Evolutionary conservation across 129 eudicot genomes (phyloP).

Genomic region (Flaveria brownii): DNA sequence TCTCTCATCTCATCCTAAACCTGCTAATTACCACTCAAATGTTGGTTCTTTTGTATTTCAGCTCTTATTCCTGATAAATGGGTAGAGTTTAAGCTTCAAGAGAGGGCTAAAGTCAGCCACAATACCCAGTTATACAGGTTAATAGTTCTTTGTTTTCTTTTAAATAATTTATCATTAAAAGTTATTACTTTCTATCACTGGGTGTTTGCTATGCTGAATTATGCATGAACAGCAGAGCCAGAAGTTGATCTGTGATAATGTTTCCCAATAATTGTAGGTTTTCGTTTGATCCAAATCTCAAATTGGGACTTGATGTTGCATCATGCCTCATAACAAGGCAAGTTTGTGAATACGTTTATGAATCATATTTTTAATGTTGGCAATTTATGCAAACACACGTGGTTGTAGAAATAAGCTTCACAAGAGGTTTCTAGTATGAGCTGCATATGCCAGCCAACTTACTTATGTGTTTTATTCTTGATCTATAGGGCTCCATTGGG

Average conservation of each 20-base stretch:
- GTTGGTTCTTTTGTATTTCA: slow-evolving; percentile 41
- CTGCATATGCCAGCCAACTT: slow-evolving; percentile 7
- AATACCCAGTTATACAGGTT: slow-evolving; percentile 91
- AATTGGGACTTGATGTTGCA: slow-evolving; percentile 91
- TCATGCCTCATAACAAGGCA: slow-evolving; percentile 94
- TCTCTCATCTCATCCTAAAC: too few species aligned
- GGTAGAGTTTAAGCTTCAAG: slow-evolving; percentile 88
- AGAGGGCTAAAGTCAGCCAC: slow-evolving; percentile 90
- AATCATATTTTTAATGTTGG: not conserved
- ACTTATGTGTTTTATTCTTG: slow-evolving; percentile 9
- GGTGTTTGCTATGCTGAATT: not conserved
- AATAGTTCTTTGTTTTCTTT: slow-evolving; percentile 11
- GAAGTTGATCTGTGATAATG: slow-evolving; percentile 16
- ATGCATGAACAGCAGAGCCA: not conserved
- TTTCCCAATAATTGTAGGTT: slow-evolving; percentile 57
- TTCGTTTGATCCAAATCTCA: slow-evolving; percentile 80
- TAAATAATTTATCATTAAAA: slow-evolving; percentile 4
- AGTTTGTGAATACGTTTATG: slow-evolving; percentile 7
- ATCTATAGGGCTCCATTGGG: slow-evolving; percentile 72
- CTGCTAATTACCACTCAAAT: slow-evolving; percentile 8
- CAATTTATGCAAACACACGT: not conserved
- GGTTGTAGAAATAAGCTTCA: slow-evolving; percentile 18
- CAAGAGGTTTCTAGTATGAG: not conserved
- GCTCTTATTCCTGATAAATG: slow-evolving; percentile 89
- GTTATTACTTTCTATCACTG: slow-evolving; percentile 8